Evolutionary conservation across 768 basidiomycete species (phyloP), one percentile per base, ranked within the genome.

Genomic region (Tephrocybe rancida): DNA sequence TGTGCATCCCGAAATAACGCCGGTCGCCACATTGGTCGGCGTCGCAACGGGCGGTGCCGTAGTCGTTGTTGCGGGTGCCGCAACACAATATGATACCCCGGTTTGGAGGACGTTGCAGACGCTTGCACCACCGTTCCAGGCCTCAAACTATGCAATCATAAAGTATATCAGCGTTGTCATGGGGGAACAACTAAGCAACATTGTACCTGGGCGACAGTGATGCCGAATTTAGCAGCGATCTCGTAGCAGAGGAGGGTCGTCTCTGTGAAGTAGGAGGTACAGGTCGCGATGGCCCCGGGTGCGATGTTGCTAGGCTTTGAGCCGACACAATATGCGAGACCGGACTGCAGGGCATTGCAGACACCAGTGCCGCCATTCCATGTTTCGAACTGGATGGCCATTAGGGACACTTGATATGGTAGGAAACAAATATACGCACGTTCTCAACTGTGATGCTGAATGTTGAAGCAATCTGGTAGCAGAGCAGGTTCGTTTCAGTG

Each of bases 401-500:
- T 39, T 14, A 35, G 21, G 3, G 21, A 39, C 35, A 24, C 39
- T 5, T 19, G 22, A n/a, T 27, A 13, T 30, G 25, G 5, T 25
- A 19, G 35, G 16, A 38, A 13, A 18, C n/a, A 4, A 16, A 38
- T 7, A 18, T 19, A 24, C 45, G 34, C 27, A 59, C 50, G 22
- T 58, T 30, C 4, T 43, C 50, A 14, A 55, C 29, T 7, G 50
- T 52, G 35, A 59, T 52, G 9, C 50, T 43, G n/a, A 44, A 56
- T 18, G 48, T 26, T 2, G 25, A 21, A 42, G 51, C 47, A 16
- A 59, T 50, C 5, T 49, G 16, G 11, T 46, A 47, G 47, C 54
- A 59, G 13, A 53, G 37, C 7, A 49, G 22, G 44, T 45, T 52
- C 14, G 54, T 52, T 41, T 59, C 47, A 1, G 58, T 50, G 39